These are phyloP conservation scores for Edaphochlamys debaryana DNA, from an alignment of 139 green algal species.

Conservation along the genomic window DNA sequence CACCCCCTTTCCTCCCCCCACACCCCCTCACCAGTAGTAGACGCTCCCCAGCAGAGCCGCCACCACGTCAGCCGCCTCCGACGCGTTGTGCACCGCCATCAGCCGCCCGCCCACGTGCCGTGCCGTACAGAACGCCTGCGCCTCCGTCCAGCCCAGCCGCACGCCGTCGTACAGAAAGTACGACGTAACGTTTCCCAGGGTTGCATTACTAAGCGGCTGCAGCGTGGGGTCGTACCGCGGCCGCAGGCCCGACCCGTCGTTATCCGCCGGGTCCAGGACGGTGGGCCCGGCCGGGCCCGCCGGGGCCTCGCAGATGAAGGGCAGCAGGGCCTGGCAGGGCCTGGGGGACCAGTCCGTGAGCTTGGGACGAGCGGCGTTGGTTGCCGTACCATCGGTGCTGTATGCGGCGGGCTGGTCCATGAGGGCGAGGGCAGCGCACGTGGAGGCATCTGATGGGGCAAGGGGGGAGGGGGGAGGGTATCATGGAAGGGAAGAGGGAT, in stretches of 20 bases:
- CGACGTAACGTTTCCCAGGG: background rate
- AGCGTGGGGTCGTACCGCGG: background rate
- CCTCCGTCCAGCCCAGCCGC: background rate
- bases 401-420: background rate
- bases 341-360: background rate
- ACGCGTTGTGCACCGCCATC: background rate
- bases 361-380: too few species aligned
- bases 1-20: too few species aligned
- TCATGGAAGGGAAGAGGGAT: too few species aligned
- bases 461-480: too few species aligned
- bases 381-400: too few species aligned
- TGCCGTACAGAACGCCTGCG: background rate
- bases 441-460: background rate
- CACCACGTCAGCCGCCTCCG: background rate
- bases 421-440: background rate
- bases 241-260: background rate
- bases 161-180: conserved; percentile 18
- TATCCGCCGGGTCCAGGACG: background rate
- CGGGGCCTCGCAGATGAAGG: conserved; percentile 6
- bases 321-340: conserved; percentile 1
- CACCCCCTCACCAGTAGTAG: conserved; percentile 28
- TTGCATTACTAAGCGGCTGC: background rate
- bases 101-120: background rate
- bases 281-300: background rate
- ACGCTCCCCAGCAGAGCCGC: background rate